Evolutionary conservation across 441 rosid species (phyloP).

Genomic region (Manihot esculenta): DNA sequence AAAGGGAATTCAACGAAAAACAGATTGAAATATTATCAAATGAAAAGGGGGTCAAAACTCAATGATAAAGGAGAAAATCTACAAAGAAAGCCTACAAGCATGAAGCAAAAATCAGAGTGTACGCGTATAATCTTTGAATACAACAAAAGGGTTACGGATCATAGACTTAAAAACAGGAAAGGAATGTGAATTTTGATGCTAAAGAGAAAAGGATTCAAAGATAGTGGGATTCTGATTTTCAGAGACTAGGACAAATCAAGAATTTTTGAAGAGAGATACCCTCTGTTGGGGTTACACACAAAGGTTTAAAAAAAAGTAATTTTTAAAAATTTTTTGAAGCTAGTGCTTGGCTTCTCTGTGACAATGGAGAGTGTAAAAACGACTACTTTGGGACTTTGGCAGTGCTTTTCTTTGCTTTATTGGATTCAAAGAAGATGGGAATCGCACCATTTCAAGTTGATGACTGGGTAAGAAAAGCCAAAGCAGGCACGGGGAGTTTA

Average conservation of each 20-base stretch:
- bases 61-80: neutral
- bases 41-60: too few species aligned
- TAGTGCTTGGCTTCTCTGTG: conserved; percentile 10
- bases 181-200: conserved; percentile 26
- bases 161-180: neutral
- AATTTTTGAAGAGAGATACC: conserved; percentile 27
- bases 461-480: neutral
- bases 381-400: conserved; percentile 22
- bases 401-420: conserved; percentile 17
- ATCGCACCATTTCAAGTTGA: conserved; percentile 10
- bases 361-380: neutral
- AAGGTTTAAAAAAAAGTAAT: neutral
- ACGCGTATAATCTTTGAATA: neutral
- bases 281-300: neutral
- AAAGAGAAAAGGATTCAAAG: conserved; percentile 1
- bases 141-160: conserved; percentile 2
- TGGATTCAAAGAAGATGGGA: conserved; percentile 13
- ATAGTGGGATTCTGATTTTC: conserved; percentile 9
- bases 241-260: conserved; percentile 28
- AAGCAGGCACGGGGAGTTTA: conserved; percentile 21
- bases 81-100: neutral
- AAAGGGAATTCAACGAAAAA: conserved; percentile 1
- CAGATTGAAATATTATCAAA: conserved; percentile 4
- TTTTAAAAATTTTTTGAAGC: conserved; percentile 18
- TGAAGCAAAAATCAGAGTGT: neutral